Conservation (phyloP, 2,329 filamentous ascomycete genomes). For the Harringtonia aguacate region DNA sequence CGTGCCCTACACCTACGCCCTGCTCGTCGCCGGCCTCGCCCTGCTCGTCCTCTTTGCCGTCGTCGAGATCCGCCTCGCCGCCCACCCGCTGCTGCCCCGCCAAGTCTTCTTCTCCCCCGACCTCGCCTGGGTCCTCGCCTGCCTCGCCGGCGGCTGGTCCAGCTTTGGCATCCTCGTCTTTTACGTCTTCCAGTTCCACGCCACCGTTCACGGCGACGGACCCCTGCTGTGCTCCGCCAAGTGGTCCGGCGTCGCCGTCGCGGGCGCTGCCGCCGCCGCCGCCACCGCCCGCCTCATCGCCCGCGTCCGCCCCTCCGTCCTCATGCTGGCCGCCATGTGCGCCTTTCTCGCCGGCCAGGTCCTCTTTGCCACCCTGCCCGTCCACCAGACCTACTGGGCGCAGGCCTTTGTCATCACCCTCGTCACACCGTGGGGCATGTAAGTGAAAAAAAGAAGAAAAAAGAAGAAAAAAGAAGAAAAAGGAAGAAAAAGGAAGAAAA, state of each 20-base stretch:
- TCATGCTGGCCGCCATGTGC: constrained; percentile 30
- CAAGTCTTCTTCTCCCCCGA: no score
- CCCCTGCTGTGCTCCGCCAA: no score
- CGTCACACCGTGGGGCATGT: constrained; percentile 25
- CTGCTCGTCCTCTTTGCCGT: constrained; percentile 9
- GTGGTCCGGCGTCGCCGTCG: constrained; percentile 29
- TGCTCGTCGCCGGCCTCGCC: constrained; percentile 11
- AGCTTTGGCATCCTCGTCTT: no score
- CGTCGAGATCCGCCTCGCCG: constrained; percentile 7
- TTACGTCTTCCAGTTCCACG: no score
- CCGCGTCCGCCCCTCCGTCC: constrained; percentile 32
- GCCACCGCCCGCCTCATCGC: constrained; percentile 34
- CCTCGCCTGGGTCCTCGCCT: no score
- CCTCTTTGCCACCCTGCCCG: constrained; percentile 31
- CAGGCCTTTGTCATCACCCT: constrained; percentile 27
- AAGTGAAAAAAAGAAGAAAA: no score
- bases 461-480: no score
- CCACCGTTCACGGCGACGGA: no score
- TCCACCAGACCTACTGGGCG: constrained; percentile 32
- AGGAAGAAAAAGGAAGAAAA: no score
- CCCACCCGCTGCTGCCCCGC: no score
- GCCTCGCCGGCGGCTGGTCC: no score
- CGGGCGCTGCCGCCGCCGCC: constrained; percentile 25
- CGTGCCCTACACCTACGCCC: constrained; percentile 9
- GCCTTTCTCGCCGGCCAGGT: constrained; percentile 19